These are phyloP conservation scores for Salix caprea DNA, from an alignment of 345 rosid species.

Conservation along the genomic window DNA sequence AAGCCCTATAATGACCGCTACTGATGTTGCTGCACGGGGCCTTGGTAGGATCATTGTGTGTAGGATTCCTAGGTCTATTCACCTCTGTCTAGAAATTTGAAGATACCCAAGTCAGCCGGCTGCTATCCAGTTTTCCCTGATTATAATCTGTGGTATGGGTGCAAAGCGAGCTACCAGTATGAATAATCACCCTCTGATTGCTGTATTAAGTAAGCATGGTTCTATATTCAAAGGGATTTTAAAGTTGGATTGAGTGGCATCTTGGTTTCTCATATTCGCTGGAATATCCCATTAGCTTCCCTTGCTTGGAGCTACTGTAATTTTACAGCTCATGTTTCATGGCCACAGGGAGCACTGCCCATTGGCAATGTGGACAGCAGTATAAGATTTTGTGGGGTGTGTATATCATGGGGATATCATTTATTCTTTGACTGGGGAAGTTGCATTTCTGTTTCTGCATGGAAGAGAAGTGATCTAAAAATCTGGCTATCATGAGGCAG, in stretches of 20 bases:
- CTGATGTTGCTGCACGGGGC: conserved; percentile 99
- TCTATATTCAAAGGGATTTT: conserved; percentile 17
- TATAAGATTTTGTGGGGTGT: conserved; percentile 6
- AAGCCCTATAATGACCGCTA: conserved; percentile 91
- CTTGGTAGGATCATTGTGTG: conserved; percentile 91
- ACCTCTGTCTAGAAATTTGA: conserved; percentile 35
- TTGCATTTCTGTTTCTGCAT: not conserved
- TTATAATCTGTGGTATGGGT: conserved; percentile 57
- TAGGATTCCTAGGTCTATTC: conserved; percentile 51
- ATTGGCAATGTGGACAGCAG: conserved; percentile 7
- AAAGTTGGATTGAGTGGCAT: conserved; percentile 34
- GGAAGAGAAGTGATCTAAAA: not conserved
- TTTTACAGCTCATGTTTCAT: conserved; percentile 38
- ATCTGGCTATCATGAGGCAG: conserved; percentile 15
- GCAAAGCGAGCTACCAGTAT: conserved; percentile 26
- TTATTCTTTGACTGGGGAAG: conserved; percentile 6
- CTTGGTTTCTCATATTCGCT: conserved; percentile 22
- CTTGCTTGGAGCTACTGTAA: conserved; percentile 14
- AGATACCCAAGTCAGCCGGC: conserved; percentile 82
- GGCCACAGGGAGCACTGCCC: conserved; percentile 33
- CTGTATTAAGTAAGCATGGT: conserved; percentile 18
- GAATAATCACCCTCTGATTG: conserved; percentile 7
- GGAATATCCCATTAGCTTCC: conserved; percentile 18
- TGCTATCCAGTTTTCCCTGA: conserved; percentile 80
- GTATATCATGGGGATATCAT: conserved; percentile 2